phyloP scores from a whole-genome alignment of 192 early-diverging fungal genomes.

The Coemansia sp. region DNA sequence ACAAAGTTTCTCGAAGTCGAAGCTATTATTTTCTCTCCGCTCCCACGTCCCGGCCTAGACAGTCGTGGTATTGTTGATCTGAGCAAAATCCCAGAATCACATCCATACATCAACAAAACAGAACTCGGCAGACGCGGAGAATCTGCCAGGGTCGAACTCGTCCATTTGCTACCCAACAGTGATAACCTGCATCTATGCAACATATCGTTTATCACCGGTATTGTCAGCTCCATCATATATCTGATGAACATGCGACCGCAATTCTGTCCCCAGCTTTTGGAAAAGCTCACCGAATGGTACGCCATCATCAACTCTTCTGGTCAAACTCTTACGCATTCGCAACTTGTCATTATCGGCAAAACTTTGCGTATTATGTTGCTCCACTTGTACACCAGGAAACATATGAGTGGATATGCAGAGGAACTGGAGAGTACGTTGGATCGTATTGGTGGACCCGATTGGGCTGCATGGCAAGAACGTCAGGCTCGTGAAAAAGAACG shows the following conservation, averaged over 20 bases:
- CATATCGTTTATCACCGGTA: slow-evolving; percentile 48
- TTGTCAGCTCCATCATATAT: slow-evolving; percentile 44
- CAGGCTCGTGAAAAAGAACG: slow-evolving; percentile 27
- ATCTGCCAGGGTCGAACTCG: slow-evolving; percentile 35
- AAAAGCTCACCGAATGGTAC: slow-evolving; percentile 41
- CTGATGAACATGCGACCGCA: slow-evolving; percentile 51
- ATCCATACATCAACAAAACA: slow-evolving; percentile 28
- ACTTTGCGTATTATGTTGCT: slow-evolving; percentile 42
- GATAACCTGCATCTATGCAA: slow-evolving; percentile 45
- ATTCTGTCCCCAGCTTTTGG: slow-evolving; percentile 33
- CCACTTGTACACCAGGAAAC: slow-evolving; percentile 33
- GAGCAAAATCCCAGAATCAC: slow-evolving; percentile 19
- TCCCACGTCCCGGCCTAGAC: not conserved
- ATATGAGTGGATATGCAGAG: slow-evolving; percentile 33
- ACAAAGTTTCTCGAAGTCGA: slow-evolving; percentile 51
- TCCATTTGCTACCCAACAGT: slow-evolving; percentile 46
- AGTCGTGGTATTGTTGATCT: slow-evolving; percentile 9
- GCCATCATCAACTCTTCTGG: slow-evolving; percentile 42
- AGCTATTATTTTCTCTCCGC: slow-evolving; percentile 28
- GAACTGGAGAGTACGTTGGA: slow-evolving; percentile 42
- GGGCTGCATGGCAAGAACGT: slow-evolving; percentile 39
- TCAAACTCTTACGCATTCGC: slow-evolving; percentile 37
- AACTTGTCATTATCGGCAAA: slow-evolving; percentile 39
- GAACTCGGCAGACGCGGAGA: slow-evolving; percentile 31
- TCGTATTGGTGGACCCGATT: slow-evolving; percentile 40